Conservation (phyloP, 169 alveolate species). For the Plasmodium adleri region DNA sequence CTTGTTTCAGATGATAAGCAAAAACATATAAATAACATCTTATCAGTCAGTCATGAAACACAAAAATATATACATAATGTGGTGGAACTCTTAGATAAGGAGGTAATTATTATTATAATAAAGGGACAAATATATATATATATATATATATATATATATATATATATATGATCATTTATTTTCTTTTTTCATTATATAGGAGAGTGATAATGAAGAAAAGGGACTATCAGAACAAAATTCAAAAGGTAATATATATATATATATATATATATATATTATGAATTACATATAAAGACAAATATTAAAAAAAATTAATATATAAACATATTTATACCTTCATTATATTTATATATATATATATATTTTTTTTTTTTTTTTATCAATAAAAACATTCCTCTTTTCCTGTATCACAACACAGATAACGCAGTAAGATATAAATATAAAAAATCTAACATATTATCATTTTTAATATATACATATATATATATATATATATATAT, state of each 20-base stretch:
- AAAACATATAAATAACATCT: constrained; percentile 60
- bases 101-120: constrained; percentile 15
- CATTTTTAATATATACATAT: too few species aligned
- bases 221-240: constrained; percentile 17
- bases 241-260: constrained; percentile 33
- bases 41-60: constrained; percentile 73
- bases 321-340: too few species aligned
- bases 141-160: background rate
- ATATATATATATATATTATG: background rate
- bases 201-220: constrained; percentile 33
- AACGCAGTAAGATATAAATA: too few species aligned
- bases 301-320: too few species aligned
- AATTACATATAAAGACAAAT: too few species aligned
- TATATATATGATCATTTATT: background rate
- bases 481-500: background rate
- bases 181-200: constrained; percentile 16
- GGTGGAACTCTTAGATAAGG: constrained; percentile 59
- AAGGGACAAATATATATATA: background rate
- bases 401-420: too few species aligned
- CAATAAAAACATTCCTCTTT: too few species aligned
- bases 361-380: too few species aligned
- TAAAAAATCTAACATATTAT: background rate
- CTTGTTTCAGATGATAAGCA: constrained; percentile 74
- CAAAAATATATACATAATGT: constrained; percentile 71
- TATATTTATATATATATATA: too few species aligned